Evolutionary conservation across 2,329 filamentous ascomycete genomes (phyloP), one percentile per base, ranked within the genome.

Genomic region (Ophiostoma piceae): DNA sequence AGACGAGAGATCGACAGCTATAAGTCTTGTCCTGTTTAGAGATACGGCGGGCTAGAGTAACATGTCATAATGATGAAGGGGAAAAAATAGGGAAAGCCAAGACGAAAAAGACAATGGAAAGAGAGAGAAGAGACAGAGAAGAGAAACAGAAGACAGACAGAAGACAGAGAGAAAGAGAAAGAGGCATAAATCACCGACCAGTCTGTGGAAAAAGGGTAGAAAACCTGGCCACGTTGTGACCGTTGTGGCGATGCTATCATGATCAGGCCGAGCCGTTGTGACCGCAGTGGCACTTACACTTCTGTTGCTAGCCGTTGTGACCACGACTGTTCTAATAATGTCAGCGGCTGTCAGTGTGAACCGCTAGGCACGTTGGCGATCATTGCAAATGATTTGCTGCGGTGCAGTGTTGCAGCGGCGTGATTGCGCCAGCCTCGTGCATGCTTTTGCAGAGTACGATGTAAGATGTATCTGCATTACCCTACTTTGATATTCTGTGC

Each of bases 1-100:
- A 57, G 51, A 57, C 51, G 51, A 57, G 51, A 57, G 51, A 57
- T 57, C 51, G 51, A 57, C 51, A 57, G 51, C 22, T 57, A 57
- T 57, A 57, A 57, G 51, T 29, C 51, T 26, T 57, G 51, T 57
- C 51, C 51, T 57, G n/a, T 26, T 29, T 14, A 11, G 22, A 57
- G 51, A 57, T 57, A 57, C 51, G 43, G 43, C 19, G 5, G 43
- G 43, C 16, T n/a, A 47, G 43, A 47, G 43, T 47, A 47, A 7
- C 43, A n/a, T 47, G 43, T 2, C 43, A 47, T n/a, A 6, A 47
- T 47, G 43, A 47, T 6, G 43, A 47, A n/a, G 19, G 43, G 19
- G 43, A 47, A 47, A 47, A 47, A 19, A n/a, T 6, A 8, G 35
- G 35, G 35, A 35, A 35, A 5, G 8, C 8, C 16, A 47, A 47